Percentiles rank a stretch among this genome's conserved stretches.
Conservation (phyloP, 768 basidiomycete genomes). For the Leucosporidium creatinivorum region DNA sequence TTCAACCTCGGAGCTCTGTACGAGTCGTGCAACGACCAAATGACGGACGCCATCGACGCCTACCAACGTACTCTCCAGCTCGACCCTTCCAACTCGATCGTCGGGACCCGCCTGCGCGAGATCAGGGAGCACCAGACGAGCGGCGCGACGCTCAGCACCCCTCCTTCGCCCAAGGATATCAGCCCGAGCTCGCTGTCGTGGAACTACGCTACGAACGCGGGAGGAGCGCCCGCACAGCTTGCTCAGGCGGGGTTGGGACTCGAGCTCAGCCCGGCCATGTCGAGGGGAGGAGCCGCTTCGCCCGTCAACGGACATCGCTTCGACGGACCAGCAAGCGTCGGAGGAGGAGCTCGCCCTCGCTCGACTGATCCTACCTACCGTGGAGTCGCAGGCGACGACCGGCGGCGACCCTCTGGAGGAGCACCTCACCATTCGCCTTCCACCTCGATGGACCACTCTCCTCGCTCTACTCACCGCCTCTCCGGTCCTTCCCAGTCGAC, state of each 20-base stretch:
- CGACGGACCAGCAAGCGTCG: slow-evolving; percentile 15
- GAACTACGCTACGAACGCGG: slow-evolving; percentile 31
- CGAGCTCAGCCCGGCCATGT: slow-evolving; percentile 16
- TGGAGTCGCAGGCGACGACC: neutral
- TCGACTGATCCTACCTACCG: slow-evolving; percentile 23
- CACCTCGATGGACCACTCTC: slow-evolving; percentile 20
- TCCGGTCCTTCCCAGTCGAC: neutral
- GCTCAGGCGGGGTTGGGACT: slow-evolving; percentile 17
- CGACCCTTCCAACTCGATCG: slow-evolving; percentile 74
- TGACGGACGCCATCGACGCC: slow-evolving; percentile 96
- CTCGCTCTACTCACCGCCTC: slow-evolving; percentile 4
- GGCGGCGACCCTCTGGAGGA: slow-evolving; percentile 11
- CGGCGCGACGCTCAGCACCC: slow-evolving; percentile 22
- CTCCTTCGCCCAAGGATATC: slow-evolving; percentile 35
- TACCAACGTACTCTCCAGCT: slow-evolving; percentile 92
- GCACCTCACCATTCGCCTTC: slow-evolving; percentile 13
- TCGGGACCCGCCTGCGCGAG: slow-evolving; percentile 51
- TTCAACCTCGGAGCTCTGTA: slow-evolving; percentile 95
- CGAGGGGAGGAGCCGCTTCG: slow-evolving; percentile 3
- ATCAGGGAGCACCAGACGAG: slow-evolving; percentile 30
- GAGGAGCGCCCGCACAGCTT: slow-evolving; percentile 20
- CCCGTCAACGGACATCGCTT: slow-evolving; percentile 16
- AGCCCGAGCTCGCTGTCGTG: slow-evolving; percentile 30
- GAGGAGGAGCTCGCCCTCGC: slow-evolving; percentile 11
- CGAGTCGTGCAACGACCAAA: slow-evolving; percentile 98